A percentile compares a stretch with the other conserved stretches of the same genome.
Conservation (phyloP, 345 rosid species). For the Citrus sinensis region DNA sequence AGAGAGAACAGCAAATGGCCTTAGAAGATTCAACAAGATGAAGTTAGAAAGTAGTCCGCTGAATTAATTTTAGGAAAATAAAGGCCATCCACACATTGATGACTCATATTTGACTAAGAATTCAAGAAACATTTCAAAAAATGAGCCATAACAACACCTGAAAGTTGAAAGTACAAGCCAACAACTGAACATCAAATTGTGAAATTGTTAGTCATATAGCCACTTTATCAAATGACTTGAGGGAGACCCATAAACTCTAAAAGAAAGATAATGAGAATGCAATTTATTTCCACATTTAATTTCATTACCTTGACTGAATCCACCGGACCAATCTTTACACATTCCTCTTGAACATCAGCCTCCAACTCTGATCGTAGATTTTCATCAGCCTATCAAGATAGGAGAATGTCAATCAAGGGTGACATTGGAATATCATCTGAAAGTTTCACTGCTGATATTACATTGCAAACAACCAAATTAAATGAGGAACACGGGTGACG, state of each 20-base stretch:
- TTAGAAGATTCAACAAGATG: neutral
- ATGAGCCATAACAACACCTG: neutral
- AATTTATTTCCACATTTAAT: neutral
- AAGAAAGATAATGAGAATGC: neutral
- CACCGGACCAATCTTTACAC: constrained; percentile 73
- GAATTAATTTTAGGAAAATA: neutral
- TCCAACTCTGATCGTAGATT: constrained; percentile 65
- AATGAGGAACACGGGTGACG: neutral
- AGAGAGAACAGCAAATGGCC: neutral
- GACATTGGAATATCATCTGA: neutral
- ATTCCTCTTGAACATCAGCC: constrained; percentile 83
- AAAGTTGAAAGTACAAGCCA: neutral
- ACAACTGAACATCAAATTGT: neutral
- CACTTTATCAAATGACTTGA: neutral
- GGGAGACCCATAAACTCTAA: neutral
- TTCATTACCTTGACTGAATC: constrained; percentile 73
- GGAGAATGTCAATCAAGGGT: constrained; percentile 7
- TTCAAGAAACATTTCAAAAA: neutral
- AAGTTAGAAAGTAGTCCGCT: neutral
- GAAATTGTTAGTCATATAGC: neutral
- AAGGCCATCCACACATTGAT: neutral
- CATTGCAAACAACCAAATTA: neutral
- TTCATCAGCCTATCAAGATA: constrained; percentile 66
- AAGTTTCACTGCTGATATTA: neutral
- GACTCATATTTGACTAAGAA: neutral